Evolutionary conservation across 2,329 filamentous ascomycete species (phyloP).

Genomic region (Fusarium sp.): DNA sequence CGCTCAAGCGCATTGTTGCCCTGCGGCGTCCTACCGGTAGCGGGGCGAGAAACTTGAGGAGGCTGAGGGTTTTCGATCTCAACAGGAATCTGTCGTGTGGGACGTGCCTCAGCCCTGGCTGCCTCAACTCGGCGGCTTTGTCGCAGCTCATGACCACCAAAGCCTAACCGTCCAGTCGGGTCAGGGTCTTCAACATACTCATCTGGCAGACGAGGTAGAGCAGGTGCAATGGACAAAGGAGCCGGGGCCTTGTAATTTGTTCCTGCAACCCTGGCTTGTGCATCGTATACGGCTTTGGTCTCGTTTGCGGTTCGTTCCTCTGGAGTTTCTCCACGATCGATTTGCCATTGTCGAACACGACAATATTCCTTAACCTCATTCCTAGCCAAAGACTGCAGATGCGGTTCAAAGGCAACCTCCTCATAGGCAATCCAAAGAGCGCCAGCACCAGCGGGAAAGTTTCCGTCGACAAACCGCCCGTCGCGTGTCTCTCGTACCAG

Average conservation of each 20-base stretch:
- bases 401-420: conserved; percentile 71
- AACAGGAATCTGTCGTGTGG: conserved; percentile 49
- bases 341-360: conserved; percentile 71
- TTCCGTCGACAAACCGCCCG: conserved; percentile 70
- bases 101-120: conserved; percentile 41
- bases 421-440: conserved; percentile 75
- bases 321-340: conserved; percentile 67
- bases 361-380: conserved; percentile 76
- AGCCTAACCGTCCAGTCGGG: conserved; percentile 39
- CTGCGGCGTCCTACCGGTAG: conserved; percentile 39
- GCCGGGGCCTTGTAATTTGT: conserved; percentile 49
- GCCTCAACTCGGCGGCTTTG: conserved; percentile 61
- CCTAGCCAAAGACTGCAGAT: conserved; percentile 66
- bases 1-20: conserved; percentile 60
- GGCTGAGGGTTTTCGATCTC: conserved; percentile 44
- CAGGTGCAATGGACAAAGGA: conserved; percentile 47
- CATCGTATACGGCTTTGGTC: conserved; percentile 66
- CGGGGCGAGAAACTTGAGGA: conserved; percentile 35
- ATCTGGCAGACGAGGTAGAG: conserved; percentile 41
- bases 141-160: conserved; percentile 59
- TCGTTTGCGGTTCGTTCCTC: conserved; percentile 67
- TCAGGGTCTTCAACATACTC: conserved; percentile 36
- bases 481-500: conserved; percentile 73
- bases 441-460: conserved; percentile 73
- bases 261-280: conserved; percentile 61